A percentile compares a stretch with the other conserved stretches of the same genome.
Evolutionary conservation across 768 basidiomycete genomes (phyloP).

Genomic region (Leccinellum albellum): DNA sequence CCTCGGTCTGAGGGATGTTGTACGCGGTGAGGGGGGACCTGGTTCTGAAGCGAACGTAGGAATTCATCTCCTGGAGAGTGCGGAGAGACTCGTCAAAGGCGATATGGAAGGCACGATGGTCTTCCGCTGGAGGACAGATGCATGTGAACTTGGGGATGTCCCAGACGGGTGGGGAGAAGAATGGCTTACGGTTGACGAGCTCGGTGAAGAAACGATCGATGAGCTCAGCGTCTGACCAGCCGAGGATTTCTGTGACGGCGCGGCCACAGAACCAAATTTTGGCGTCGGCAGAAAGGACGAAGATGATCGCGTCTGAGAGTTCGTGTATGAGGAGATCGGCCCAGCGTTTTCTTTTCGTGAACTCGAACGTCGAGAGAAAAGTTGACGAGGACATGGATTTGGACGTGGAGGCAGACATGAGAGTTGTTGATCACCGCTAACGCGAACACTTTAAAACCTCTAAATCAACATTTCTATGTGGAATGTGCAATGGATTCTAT

Average conservation of each 20-base stretch:
- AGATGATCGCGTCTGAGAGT: slow-evolving; percentile 65
- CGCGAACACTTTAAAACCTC: not conserved
- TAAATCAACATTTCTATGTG: too few relatives aligned
- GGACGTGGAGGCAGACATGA: slow-evolving; percentile 17
- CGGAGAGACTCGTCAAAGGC: slow-evolving; percentile 56
- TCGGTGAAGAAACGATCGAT: slow-evolving; percentile 64
- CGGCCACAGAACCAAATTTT: slow-evolving; percentile 68
- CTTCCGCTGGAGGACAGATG: slow-evolving; percentile 45
- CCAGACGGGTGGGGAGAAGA: not conserved
- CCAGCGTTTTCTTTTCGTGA: slow-evolving; percentile 86
- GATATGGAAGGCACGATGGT: slow-evolving; percentile 42
- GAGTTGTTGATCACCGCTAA: not conserved
- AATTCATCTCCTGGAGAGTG: slow-evolving; percentile 47
- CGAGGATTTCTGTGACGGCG: slow-evolving; percentile 66
- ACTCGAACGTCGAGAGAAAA: slow-evolving; percentile 52
- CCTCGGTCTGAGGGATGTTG: slow-evolving; percentile 37
- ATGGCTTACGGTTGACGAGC: slow-evolving; percentile 56
- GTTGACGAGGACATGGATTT: slow-evolving; percentile 12
- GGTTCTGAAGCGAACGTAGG: slow-evolving; percentile 59
- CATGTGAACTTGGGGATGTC: not conserved
- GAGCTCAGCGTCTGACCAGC: slow-evolving; percentile 73
- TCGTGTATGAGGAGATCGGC: slow-evolving; percentile 75
- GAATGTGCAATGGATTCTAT: slow-evolving; percentile 8
- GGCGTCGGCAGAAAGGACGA: slow-evolving; percentile 62
- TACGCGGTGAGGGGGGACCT: slow-evolving; percentile 32